Base-by-base conservation (phyloP, 1,139 yeast genomes). In the Kazachstania sp. region DNA sequence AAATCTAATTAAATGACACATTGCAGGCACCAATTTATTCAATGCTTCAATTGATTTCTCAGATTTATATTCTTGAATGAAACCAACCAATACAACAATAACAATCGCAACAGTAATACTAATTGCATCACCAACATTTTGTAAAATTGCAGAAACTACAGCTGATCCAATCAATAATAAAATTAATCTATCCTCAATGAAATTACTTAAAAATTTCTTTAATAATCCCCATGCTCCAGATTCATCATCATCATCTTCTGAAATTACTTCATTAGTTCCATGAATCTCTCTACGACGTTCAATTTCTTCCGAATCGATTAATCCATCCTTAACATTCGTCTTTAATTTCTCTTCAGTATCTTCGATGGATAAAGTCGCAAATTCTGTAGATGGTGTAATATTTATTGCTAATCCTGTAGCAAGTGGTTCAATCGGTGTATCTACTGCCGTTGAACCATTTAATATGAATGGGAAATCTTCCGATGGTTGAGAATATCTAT, bases 51-150 rank as follows among this genome's bases (percentile, higher is more conserved):
- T 71, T 2, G 95, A 85, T 69, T 92, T 85, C 64, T 92, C 98
- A 0, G 95, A 85, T 58, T 97, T 75, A 63, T 88, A 88, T 65
- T 92, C 98, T 67, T 92, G 98, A 23, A 92, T 90, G 67, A 92
- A 92, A 0, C 97, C 98, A 30, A 92, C 98, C 0, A 94, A 78
- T 8, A 90, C 96, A 30, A 90, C 97, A 56, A 90, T 88, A 37
- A 85, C 59, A 49, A 90, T 86, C 6, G 97, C 97, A 54, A 87
- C 71, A 0, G 95, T 81, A 59, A 90, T 90, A 52, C 94, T 82
- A 28, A 92, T 71, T 2, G 97, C 95, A 65, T 92, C 98, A 64
- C 90, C 97, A 37, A 81, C 79, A 66, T 92, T 92, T 23, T 95
- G 95, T 94, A 92, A 86, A 63, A 86, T 68, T 57, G 92, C 83